Evolutionary conservation across 768 basidiomycete genomes (phyloP), one percentile per base, ranked within the genome.

Genomic region (Leucosporidium creatinivorum): DNA sequence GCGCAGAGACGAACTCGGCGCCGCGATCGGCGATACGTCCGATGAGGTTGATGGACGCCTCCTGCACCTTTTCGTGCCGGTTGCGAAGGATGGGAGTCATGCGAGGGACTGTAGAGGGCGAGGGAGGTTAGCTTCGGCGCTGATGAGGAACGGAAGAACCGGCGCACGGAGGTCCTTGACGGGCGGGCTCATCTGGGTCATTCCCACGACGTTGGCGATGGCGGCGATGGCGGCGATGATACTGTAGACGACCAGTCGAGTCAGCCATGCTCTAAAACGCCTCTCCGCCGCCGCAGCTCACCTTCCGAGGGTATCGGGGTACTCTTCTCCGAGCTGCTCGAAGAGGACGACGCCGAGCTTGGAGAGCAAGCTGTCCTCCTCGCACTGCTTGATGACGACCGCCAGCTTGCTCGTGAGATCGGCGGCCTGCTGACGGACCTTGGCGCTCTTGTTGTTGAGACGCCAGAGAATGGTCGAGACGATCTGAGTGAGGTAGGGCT

Each of bases 21-120:
- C 96, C 96, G 79, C 96, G 92, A 85, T 99, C 96, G 65, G 96
- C 94, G 73, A 99, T 98, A 80, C 94, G 94, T 73, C 96, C 96
- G 73, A 99, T 98, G 81, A 99, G 84, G 81, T 99, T 99, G 81
- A 99, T 99, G 3, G 93, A 97, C 0, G 96, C 91, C 78, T 99
- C 96, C 78, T 99, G 96, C 73, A 99, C 96, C 77, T 99, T 99
- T 78, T 99, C 96, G 77, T 99, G 96, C 78, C 96, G 85, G 79
- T 99, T 99, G 73, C 96, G 88, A 52, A 99, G 83, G 80, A 99
- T 99, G n/a, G 96, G 96, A 1, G 96, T 99, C 94, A 99, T 98
- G 66, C 96, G 91, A 28, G 96, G 96, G 49, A 99, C 92, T 97
- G 77, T 1, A 61, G 49, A 17, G 15, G 39, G 65, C 26, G n/a